Evolutionary conservation across 2,329 filamentous ascomycete genomes (phyloP), one percentile per base, ranked within the genome.

Genomic region (Neonectria ditissima): DNA sequence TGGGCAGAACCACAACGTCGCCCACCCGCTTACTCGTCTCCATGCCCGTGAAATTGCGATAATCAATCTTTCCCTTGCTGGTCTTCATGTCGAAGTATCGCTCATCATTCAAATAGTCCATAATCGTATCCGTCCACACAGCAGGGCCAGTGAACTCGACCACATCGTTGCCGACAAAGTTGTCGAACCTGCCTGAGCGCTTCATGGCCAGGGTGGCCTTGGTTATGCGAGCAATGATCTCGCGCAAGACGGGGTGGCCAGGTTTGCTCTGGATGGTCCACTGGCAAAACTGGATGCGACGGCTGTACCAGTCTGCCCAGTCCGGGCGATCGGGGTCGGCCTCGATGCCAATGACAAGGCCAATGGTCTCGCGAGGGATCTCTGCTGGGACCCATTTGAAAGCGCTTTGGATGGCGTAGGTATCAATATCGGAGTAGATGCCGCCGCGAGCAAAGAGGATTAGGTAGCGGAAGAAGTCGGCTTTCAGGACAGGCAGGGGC

Each of bases 221-320:
- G 0, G 95, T 97, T 74, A 99, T 94, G 69, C 90, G 91, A 14
- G 91, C 85, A 32, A 99, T 93, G 65, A 97, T 88, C 65, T 97
- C 93, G 66, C 94, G 89, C 62, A 99, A 86, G 13, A 97, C 89
- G 0, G 96, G 96, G 77, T 99, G 96, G 11, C 96, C 96, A 0
- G 95, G 92, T 80, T 99, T 99, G 61, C 92, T 84, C 79, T 98
- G 95, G 67, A 99, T 97, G 1, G 96, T 99, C 96, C 96, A 99
- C 79, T 99, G 96, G 81, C 96, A 99, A 80, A 99, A 98, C 77
- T 98, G 96, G 65, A 99, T 94, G 67, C 95, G 89, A 63, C 96
- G 91, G 67, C 93, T 96, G 83, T 98, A 99, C 96, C 95, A 98
- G 1, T 97, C 84, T 37, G 89, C 86, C 96, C 96, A 99, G 78